Conservation (phyloP, 176 grass and related monocot species). For the Triticum aestivum region IWGSC_CS_RefSeq_v2.1 NC_057794.1:532394405-532394904, state of each 20-base stretch:
- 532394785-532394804: conserved; percentile 14
- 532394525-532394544: too few species aligned
- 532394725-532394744: conserved; percentile 80
- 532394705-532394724: conserved; percentile 78
- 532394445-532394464: not conserved
- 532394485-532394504: too few species aligned
- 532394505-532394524: too few species aligned
- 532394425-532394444: conserved; percentile 1
- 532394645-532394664: not conserved
- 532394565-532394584: not conserved
- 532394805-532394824: not conserved
- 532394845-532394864: conserved; percentile 99
- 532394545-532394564: too few species aligned
- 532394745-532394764: conserved; percentile 57
- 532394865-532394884: conserved; percentile 92
- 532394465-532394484: too few species aligned
- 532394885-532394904: conserved; percentile 96
- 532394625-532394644: too few species aligned
- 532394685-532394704: conserved; percentile 93
- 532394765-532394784: not conserved
- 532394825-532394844: conserved; percentile 29
- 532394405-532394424: not conserved
- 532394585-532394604: not conserved
- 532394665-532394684: conserved; percentile 60
- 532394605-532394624: too few species aligned